phyloP scores from a whole-genome alignment of 2,329 filamentous ascomycete species.

The Lecanicillium sp. region DNA sequence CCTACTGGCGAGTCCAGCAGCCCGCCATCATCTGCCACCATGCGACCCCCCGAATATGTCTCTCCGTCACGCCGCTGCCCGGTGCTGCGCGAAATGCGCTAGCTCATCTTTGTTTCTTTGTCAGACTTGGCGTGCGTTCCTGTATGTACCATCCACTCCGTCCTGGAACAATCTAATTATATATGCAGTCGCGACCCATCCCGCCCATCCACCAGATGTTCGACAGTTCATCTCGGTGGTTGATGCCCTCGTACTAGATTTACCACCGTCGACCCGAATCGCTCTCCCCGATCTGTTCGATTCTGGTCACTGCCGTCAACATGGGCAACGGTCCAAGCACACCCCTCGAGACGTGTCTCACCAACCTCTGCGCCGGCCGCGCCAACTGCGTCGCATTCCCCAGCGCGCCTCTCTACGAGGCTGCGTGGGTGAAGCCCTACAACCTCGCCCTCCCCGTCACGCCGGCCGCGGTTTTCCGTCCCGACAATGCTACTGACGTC shows the following conservation, averaged over 20 bases:
- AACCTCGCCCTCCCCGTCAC: constrained; percentile 45
- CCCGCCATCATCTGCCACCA: too few species aligned
- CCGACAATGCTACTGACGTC: constrained; percentile 47
- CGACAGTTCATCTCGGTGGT: too few species aligned
- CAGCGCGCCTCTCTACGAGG: constrained; percentile 37
- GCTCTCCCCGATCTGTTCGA: not conserved
- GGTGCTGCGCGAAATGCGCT: too few species aligned
- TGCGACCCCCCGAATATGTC: not conserved
- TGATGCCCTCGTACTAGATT: too few species aligned
- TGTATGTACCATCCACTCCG: too few species aligned
- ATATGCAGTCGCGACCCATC: not conserved
- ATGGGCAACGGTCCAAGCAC: constrained; percentile 38
- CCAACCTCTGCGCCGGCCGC: constrained; percentile 39
- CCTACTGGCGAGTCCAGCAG: too few species aligned
- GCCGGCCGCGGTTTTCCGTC: constrained; percentile 52
- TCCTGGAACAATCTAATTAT: not conserved
- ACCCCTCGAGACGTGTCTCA: constrained; percentile 39
- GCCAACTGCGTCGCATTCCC: constrained; percentile 42
- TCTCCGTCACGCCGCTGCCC: not conserved
- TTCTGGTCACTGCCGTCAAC: not conserved
- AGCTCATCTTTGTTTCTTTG: too few species aligned
- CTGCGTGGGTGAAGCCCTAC: constrained; percentile 45
- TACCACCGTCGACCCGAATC: too few species aligned
- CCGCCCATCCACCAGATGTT: not conserved
- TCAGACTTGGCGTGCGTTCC: too few species aligned